Conservation (phyloP, 495 filamentous ascomycete species). For the Aspergillus taichungensis region DNA sequence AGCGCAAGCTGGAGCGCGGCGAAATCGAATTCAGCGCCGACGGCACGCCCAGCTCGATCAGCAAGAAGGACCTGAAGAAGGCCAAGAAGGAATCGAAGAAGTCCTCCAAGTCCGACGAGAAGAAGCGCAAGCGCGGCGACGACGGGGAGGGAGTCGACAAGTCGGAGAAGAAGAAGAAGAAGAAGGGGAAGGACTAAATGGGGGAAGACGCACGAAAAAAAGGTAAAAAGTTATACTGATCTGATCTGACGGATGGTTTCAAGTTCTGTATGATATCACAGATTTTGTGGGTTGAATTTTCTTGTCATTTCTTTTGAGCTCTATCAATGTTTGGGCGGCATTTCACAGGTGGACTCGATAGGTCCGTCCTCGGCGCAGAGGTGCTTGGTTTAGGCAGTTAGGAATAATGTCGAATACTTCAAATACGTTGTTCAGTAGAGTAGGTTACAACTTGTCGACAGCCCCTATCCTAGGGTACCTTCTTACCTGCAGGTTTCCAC, state of each 20-base stretch:
- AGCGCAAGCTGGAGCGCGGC: conserved; percentile 61
- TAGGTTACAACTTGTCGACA: not conserved
- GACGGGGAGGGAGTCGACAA: conserved; percentile 34
- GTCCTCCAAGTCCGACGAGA: conserved; percentile 38
- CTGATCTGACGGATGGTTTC: conserved; percentile 21
- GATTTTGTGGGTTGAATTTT: conserved; percentile 15
- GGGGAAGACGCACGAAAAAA: conserved; percentile 17
- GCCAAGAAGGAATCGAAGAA: conserved; percentile 58
- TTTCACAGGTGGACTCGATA: conserved; percentile 33
- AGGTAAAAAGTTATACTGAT: conserved; percentile 7
- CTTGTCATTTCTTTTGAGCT: conserved; percentile 22
- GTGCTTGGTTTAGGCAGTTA: conserved; percentile 23
- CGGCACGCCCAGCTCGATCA: conserved; percentile 51
- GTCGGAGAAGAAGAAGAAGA: conserved; percentile 55
- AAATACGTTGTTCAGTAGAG: conserved; percentile 5
- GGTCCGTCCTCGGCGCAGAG: conserved; percentile 27
- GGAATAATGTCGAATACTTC: conserved; percentile 19
- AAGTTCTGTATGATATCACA: conserved; percentile 44
- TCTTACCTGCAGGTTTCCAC: too few relatives aligned
- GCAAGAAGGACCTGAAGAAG: conserved; percentile 73
- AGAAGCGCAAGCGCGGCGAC: conserved; percentile 50
- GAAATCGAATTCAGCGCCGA: conserved; percentile 51
- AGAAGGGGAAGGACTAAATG: conserved; percentile 39
- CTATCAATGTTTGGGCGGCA: conserved; percentile 34
- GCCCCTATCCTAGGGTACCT: not conserved